These are phyloP conservation scores for Syzygium malaccense DNA, from an alignment of 441 rosid species.

Conservation along the genomic window DNA sequence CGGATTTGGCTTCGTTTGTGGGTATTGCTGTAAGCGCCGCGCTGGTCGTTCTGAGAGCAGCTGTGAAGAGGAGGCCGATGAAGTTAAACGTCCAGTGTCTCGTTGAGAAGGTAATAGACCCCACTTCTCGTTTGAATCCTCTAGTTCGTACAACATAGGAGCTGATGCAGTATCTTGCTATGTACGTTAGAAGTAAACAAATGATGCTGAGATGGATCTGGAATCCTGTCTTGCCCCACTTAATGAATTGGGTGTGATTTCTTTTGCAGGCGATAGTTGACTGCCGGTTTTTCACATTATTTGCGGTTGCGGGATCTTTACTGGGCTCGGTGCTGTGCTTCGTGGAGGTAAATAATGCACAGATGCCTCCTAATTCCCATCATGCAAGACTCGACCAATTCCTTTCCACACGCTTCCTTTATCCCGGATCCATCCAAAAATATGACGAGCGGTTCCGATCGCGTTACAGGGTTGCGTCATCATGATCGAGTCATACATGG, in stretches of 20 bases:
- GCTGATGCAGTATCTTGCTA: background rate
- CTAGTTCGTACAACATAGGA: background rate
- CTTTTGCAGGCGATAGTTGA: conserved; percentile 44
- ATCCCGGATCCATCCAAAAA: background rate
- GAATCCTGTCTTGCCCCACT: background rate
- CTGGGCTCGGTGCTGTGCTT: conserved; percentile 62
- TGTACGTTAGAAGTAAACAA: background rate
- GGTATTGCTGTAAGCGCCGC: conserved; percentile 2
- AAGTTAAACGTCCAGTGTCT: conserved; percentile 30
- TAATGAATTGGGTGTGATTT: background rate
- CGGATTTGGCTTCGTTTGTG: conserved; percentile 17
- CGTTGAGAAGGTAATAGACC: conserved; percentile 36
- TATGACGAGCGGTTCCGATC: background rate
- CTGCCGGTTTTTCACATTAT: conserved; percentile 60
- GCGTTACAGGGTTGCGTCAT: conserved; percentile 55
- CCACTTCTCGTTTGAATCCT: background rate
- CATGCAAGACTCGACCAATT: background rate
- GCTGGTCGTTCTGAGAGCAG: conserved; percentile 13
- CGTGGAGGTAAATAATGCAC: conserved; percentile 42
- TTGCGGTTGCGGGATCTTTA: conserved; percentile 64
- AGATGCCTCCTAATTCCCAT: background rate
- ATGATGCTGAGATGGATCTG: background rate
- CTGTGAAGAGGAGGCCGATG: conserved; percentile 15
- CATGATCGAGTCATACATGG: conserved; percentile 34
- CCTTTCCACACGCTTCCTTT: background rate